Evolutionary conservation across 129 eudicot species (phyloP), one percentile per base, ranked within the genome.

Genomic region (Chrysanthemum lavandulifolium): DNA sequence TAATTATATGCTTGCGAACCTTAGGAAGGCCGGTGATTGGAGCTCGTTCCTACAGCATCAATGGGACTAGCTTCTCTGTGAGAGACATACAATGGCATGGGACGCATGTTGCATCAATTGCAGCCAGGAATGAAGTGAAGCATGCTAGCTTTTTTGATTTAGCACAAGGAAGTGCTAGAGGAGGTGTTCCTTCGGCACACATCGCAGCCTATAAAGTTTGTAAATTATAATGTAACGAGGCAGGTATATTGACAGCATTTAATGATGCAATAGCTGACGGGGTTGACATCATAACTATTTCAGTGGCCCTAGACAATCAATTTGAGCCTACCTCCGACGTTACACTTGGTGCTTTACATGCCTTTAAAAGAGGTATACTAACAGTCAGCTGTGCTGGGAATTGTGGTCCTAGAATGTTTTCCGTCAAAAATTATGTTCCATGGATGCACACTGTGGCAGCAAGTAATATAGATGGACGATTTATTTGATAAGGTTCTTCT

Each of bases 21-120:
- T 3, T 64, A 87, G 86, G 5, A 87, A 87, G 21, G n/a, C n/a
- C n/a, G n/a, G 43, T 87, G 27, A 84, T 87, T 27, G 86, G 89
- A 29, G 92, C 89, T 13, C 82, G 85, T 2, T 50, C 2, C 13
- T 82, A 76, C 61, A 36, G 14, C 71, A 0, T 13, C 8, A 45
- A 54, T 15, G 55, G 14, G 6, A 14, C 10, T 5, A 15, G 6
- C 0, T 4, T 6, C 68, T 47, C 87, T 3, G 81, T 81, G 6
- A 75, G 88, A 64, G 88, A 82, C 55, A 16, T 5, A 0, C 2
- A 0, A 0, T 89, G 89, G 3, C 90, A 85, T 62, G 95, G 88
- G 56, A 60, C 78, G 18, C 93, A 87, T 48, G 82, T 75, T 10
- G 84, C 89, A 21, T 84, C 93, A 1, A 84, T 70, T 4, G 80